Evolutionary conservation across 306 rosid species (phyloP).

Genomic region (Cucurbita ficifolia): DNA sequence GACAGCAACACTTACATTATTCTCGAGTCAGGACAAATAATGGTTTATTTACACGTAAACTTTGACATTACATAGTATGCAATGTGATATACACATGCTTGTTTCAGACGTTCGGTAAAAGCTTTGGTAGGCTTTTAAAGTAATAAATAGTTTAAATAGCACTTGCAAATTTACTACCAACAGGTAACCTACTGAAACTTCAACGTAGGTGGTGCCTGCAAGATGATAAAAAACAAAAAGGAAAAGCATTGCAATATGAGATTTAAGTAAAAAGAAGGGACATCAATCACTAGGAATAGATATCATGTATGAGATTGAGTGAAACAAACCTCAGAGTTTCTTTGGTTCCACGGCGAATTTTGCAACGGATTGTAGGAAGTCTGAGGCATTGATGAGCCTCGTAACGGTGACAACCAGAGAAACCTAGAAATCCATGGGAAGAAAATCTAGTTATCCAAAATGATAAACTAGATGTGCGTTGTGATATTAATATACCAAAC

Average conservation of each 20-base stretch:
- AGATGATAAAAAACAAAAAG: not conserved
- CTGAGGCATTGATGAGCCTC: slow-evolving; percentile 94
- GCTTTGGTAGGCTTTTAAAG: not conserved
- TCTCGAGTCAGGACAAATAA: not conserved
- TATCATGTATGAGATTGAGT: not conserved
- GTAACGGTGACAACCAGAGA: slow-evolving; percentile 89
- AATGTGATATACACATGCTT: not conserved
- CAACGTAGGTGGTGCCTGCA: slow-evolving; percentile 89
- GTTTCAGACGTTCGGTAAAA: not conserved
- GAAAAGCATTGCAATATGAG: not conserved
- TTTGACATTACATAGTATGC: not conserved
- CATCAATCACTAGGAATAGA: not conserved
- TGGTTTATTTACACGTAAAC: not conserved
- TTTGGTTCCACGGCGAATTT: slow-evolving; percentile 83
- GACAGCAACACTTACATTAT: not conserved
- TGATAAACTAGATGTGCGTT: not conserved
- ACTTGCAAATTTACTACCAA: not conserved
- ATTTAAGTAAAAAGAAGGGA: not conserved
- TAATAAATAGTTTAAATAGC: not conserved
- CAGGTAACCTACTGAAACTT: slow-evolving; percentile 1
- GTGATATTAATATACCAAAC: not conserved
- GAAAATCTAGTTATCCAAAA: not conserved
- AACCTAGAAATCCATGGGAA: slow-evolving; percentile 31
- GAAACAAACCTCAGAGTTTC: slow-evolving; percentile 60
- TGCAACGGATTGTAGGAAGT: slow-evolving; percentile 80